These are phyloP conservation scores for Taiozyma sp. DNA, from an alignment of 1,139 yeast species.

Conservation along the genomic window DNA sequence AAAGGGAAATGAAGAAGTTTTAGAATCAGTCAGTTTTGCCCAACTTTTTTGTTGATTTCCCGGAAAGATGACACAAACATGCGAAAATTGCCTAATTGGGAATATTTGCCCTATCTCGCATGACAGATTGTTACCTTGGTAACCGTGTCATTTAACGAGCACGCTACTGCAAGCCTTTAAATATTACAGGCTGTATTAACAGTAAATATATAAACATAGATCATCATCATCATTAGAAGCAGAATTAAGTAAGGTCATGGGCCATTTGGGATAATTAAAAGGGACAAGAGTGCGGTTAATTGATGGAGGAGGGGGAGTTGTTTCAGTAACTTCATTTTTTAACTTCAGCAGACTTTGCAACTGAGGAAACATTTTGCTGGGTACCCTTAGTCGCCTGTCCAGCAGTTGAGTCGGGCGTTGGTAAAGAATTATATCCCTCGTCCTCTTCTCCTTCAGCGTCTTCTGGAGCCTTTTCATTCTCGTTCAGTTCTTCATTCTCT, in stretches of 20 bases:
- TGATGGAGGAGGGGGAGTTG: background rate
- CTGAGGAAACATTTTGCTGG: background rate
- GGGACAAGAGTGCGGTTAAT: background rate
- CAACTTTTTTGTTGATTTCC: background rate
- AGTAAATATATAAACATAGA: background rate
- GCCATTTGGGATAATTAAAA: background rate
- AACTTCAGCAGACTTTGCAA: background rate
- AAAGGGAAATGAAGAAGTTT: background rate
- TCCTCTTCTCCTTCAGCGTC: background rate
- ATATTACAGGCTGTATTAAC: background rate
- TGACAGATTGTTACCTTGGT: background rate
- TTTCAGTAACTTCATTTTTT: background rate
- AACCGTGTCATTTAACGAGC: background rate
- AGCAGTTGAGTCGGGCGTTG: conserved; percentile 25
- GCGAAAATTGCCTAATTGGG: background rate
- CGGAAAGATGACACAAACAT: background rate
- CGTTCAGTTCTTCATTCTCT: background rate
- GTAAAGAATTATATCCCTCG: conserved; percentile 17
- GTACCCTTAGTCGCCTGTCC: background rate
- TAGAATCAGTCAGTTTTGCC: background rate
- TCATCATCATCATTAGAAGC: background rate
- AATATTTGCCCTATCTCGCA: background rate
- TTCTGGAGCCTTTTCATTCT: background rate
- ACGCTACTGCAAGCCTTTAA: background rate
- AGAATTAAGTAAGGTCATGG: background rate